phyloP scores from a whole-genome alignment of 108 stramenopile species.

The Cyclotella sp. region DNA sequence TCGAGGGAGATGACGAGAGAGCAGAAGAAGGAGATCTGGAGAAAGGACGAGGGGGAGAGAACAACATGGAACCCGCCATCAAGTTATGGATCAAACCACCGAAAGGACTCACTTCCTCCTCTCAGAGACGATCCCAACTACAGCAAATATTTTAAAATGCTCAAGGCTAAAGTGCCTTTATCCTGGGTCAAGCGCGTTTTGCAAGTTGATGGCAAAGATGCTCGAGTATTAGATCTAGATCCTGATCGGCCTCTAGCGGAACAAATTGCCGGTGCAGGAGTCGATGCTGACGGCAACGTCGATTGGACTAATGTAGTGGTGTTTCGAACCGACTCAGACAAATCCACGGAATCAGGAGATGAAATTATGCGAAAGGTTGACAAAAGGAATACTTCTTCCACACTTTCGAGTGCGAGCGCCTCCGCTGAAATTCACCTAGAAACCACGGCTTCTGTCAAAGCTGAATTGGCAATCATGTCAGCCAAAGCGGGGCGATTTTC shows the following conservation, averaged over 20 bases:
- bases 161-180: slow-evolving; percentile 50
- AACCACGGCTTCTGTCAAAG: slow-evolving; percentile 37
- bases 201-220: slow-evolving; percentile 73
- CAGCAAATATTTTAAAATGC: slow-evolving; percentile 82
- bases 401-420: too few relatives aligned
- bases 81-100: not conserved
- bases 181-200: slow-evolving; percentile 72
- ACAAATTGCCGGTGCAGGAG: slow-evolving; percentile 42
- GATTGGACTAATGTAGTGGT: slow-evolving; percentile 42
- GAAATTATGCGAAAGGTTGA: not conserved
- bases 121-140: slow-evolving; percentile 73
- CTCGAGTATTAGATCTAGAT: slow-evolving; percentile 68
- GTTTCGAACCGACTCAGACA: slow-evolving; percentile 13
- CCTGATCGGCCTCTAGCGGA: slow-evolving; percentile 49
- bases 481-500: slow-evolving; percentile 36
- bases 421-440: slow-evolving; percentile 28
- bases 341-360: slow-evolving; percentile 11
- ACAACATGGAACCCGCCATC: not conserved
- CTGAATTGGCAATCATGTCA: slow-evolving; percentile 40
- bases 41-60: not conserved
- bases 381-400: slow-evolving; percentile 8
- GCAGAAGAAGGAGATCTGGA: not conserved
- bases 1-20: not conserved
- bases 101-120: slow-evolving; percentile 35
- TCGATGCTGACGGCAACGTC: slow-evolving; percentile 47